Conservation (phyloP, 805 yeast species). For the Ogataea nakhonphanomensis region DNA sequence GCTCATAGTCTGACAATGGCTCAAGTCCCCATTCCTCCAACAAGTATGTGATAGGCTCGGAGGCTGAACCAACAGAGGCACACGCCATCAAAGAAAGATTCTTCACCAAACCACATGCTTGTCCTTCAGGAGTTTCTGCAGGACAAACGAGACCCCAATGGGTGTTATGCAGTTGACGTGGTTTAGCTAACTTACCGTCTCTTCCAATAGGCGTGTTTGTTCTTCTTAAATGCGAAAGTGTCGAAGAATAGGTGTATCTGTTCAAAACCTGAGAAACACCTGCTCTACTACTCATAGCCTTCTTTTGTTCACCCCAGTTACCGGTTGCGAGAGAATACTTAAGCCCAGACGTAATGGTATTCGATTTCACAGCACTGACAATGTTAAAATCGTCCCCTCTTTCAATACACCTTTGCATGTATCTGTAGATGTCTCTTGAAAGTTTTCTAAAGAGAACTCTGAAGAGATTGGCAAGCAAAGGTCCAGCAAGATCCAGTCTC, state of each 20-base stretch:
- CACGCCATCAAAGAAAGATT: constrained; percentile 95
- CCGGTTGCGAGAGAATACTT: constrained; percentile 98
- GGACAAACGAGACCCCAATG: constrained; percentile 99
- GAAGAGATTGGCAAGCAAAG: constrained; percentile 91
- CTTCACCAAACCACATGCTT: constrained; percentile 98
- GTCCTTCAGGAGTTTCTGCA: constrained; percentile 99
- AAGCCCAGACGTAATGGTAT: constrained; percentile 95
- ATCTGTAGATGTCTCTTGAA: constrained; percentile 94
- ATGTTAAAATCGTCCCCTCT: constrained; percentile 95
- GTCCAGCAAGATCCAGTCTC: constrained; percentile 98
- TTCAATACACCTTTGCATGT: constrained; percentile 98
- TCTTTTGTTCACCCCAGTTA: constrained; percentile 99
- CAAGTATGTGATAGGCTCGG: constrained; percentile 88
- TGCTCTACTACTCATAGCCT: constrained; percentile 97
- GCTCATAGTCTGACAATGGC: constrained; percentile 92
- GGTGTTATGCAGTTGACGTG: constrained; percentile 97
- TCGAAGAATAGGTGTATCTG: constrained; percentile 97
- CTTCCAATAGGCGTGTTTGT: constrained; percentile 99
- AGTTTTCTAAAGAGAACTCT: constrained; percentile 90
- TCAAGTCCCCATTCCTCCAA: constrained; percentile 99
- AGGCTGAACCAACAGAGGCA: constrained; percentile 96
- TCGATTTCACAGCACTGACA: constrained; percentile 94
- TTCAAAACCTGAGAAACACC: constrained; percentile 99
- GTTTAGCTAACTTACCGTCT: constrained; percentile 98
- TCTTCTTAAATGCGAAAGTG: constrained; percentile 96